A percentile compares a stretch with the other conserved stretches of the same genome.
Conservation (phyloP, 2,329 filamentous ascomycete species). For the Pseudocercospora musae region DNA sequence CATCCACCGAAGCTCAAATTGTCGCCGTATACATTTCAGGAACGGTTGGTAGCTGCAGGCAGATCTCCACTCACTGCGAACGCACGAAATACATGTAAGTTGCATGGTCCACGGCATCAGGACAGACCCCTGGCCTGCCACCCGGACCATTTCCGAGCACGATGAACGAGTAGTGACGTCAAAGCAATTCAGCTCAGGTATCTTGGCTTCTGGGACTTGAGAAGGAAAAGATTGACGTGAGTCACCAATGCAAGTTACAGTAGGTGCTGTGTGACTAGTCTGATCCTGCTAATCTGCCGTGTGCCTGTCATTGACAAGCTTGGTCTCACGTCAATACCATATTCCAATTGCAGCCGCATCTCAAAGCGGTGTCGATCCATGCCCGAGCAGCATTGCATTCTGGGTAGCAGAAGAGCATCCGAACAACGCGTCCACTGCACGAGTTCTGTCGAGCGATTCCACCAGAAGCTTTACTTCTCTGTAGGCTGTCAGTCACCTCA, state of each 20-base stretch:
- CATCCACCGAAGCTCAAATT: background rate
- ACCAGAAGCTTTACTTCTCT: conserved; percentile 20
- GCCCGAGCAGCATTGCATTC: background rate
- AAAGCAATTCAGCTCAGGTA: background rate
- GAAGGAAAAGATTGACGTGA: background rate
- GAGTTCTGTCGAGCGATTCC: background rate
- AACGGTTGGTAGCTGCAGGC: background rate
- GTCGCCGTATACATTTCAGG: background rate
- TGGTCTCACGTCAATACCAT: background rate
- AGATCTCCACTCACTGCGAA: no score
- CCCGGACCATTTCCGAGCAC: background rate
- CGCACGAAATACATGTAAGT: background rate
- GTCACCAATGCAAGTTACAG: background rate
- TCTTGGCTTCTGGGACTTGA: background rate
- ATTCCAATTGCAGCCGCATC: background rate
- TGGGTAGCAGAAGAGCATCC: background rate
- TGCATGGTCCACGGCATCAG: background rate
- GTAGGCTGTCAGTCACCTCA: conserved; percentile 21
- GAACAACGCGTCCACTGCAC: background rate
- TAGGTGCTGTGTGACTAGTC: background rate
- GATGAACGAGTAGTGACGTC: background rate
- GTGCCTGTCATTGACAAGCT: background rate
- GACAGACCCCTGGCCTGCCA: background rate
- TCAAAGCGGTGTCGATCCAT: background rate
- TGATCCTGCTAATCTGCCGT: background rate